Evolutionary conservation across 495 filamentous ascomycete species (phyloP), one percentile per base, ranked within the genome.

Genomic region (Entonaema liquescens): DNA sequence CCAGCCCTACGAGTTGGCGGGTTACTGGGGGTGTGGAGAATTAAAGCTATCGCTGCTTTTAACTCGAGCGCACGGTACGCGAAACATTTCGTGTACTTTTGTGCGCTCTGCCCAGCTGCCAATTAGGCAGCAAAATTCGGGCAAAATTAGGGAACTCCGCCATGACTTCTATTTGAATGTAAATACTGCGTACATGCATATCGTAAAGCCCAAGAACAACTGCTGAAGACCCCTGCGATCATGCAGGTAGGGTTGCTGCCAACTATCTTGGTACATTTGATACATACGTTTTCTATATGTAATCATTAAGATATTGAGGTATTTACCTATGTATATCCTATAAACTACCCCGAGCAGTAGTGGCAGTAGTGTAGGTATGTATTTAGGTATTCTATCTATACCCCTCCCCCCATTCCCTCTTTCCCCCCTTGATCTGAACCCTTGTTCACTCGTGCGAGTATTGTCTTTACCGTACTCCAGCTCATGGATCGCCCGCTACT

Each of bases 1-100:
- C 58, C 69, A 72, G 69, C 69, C 69, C 69, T 72, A 72, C 49
- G 69, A 72, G 59, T 59, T n/a, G 52, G 42, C 58, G 31, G 19
- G 47, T 19, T 42, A 2, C 31, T 38, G 47, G 50, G 28, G 52
- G 4, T 28, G 19, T 23, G 40, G 63, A 13, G 40, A 23, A 25
- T 17, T 17, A 29, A 25, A 49, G 28, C 19, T 11, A n/a, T 58
- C 65, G 70, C 70, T 54, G 70, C 70, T 73, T 73, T 72, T 65
- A 66, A 66, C 11, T 67, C 9, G 40, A 52, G 38, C 52, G 29
- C 13, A 8, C 58, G 28, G 53, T 53, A 38, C 38, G 52, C n/a
- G 29, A 3, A 19, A 56, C 35, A 56, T 28, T 35, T 56, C 15
- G 11, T 15, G 23, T 31, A 33, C 28, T 55, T 55, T 33, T 29